These are phyloP conservation scores for Tetramitus jugosus DNA, from an alignment of 208 protist genomes.

Conservation along the genomic window DNA sequence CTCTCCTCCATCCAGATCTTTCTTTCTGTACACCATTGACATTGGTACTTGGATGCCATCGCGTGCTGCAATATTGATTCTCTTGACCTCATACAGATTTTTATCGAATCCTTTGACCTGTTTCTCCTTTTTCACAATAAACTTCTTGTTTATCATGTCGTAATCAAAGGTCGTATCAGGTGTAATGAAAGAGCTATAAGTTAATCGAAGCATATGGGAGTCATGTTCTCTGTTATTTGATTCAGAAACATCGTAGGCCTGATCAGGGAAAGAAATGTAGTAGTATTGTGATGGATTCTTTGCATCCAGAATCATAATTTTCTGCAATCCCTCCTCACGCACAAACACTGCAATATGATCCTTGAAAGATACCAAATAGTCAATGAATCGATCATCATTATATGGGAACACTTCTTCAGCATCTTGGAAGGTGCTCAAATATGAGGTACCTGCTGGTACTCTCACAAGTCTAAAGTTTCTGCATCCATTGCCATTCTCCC, in stretches of 20 bases:
- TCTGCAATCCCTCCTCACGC: not conserved
- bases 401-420: not conserved
- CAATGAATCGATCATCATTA: not conserved
- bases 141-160: not conserved
- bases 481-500: not conserved
- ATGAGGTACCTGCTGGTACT: not conserved
- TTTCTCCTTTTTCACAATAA: not conserved
- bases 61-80: not conserved
- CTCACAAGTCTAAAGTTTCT: slow-evolving; percentile 1
- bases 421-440: not conserved
- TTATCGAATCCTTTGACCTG: not conserved
- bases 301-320: not conserved
- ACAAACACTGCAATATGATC: not conserved
- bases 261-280: not conserved
- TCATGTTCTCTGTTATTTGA: not conserved
- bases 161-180: slow-evolving; percentile 10
- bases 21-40: not conserved
- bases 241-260: not conserved
- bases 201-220: not conserved
- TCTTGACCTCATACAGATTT: not conserved
- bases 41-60: not conserved
- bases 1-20: not conserved
- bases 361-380: not conserved
- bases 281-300: no score
- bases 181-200: slow-evolving; percentile 2